Base-by-base conservation (phyloP, 2,329 filamentous ascomycete genomes). In the Phaeosphaeria sp. region DNA sequence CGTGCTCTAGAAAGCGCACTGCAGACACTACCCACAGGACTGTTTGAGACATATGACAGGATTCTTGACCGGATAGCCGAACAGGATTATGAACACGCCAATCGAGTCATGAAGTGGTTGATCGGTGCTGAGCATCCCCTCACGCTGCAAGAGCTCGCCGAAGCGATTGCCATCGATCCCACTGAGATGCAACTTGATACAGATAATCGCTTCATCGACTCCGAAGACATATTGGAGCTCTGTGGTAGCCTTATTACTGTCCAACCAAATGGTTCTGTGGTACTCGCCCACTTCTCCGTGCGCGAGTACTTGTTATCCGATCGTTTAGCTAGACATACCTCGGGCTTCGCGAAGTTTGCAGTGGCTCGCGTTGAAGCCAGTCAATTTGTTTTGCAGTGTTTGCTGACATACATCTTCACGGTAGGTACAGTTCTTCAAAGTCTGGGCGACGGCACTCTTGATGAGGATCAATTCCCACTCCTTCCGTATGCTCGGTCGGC, bases 231-330 rank as follows among this genome's bases (percentile, higher is more conserved):
- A 9, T n/a, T 50, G 8, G 48, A 50, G 4, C n/a, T 50, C 9
- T 50, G 48, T 17, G 48, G 48, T 6, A 50, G 30, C 22, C 22
- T 50, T 6, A 18, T 50, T 17, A 18, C 18, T 30, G 17, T 50
- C 15, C 15, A n/a, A 48, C 15, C 21, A 15, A n/a, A 27, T n/a
- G 22, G 24, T n/a, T 39, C 17, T 17, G 17, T 50, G 13, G 30
- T 40, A 24, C 40, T 52, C 24, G 49, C 49, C n/a, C 49, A 52
- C 39, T 52, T 25, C 39, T 52, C 49, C 4, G 49, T 52, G 6
- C 21, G 25, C 17, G 49, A 52, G 39, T 52, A 52, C 24, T 22
- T 52, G 36, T 5, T 20, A 6, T 52, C 49, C n/a, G 22, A 44
- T 18, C 49, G 30, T 4, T 20, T 52, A 6, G 25, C 3, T 8